Percentiles rank a stretch among this genome's conserved stretches.
Evolutionary conservation across 2,329 filamentous ascomycete species (phyloP).

Genomic region (Aspergillus sp.): DNA sequence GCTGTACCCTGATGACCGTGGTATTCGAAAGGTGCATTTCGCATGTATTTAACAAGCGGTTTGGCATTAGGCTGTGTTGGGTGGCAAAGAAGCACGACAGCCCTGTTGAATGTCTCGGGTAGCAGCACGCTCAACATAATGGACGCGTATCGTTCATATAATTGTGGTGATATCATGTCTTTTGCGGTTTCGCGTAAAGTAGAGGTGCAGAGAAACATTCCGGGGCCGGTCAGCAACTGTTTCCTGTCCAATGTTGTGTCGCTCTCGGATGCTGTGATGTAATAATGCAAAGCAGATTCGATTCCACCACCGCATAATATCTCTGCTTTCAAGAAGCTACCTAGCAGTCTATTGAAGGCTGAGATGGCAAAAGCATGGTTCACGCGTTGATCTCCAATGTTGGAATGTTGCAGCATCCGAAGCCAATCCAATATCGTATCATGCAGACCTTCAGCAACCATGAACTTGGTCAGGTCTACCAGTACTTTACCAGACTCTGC

Average conservation of each 20-base stretch:
- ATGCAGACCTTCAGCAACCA: slow-evolving; percentile 44
- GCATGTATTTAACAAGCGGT: slow-evolving; percentile 37
- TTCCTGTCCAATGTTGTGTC: slow-evolving; percentile 16
- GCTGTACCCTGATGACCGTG: slow-evolving; percentile 25
- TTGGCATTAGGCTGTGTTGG: slow-evolving; percentile 40
- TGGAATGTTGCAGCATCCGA: slow-evolving; percentile 31
- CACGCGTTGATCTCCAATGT: slow-evolving; percentile 32
- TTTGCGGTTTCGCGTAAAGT: slow-evolving; percentile 31
- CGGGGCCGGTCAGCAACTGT: slow-evolving; percentile 30
- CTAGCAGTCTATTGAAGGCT: slow-evolving; percentile 34
- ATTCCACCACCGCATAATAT: slow-evolving; percentile 39
- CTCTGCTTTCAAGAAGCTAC: slow-evolving; percentile 40
- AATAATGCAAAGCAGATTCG: slow-evolving; percentile 36
- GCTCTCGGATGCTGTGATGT: slow-evolving; percentile 24
- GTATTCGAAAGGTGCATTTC: slow-evolving; percentile 25
- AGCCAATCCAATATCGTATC: slow-evolving; percentile 42
- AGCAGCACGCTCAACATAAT: slow-evolving; percentile 29
- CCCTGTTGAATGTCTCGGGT: slow-evolving; percentile 30
- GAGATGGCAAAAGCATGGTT: slow-evolving; percentile 29
- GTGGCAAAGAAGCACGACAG: slow-evolving; percentile 42
- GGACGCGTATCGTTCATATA: slow-evolving; percentile 41
- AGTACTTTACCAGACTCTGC: slow-evolving; percentile 19
- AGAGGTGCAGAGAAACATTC: slow-evolving; percentile 31
- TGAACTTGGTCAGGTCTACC: slow-evolving; percentile 41
- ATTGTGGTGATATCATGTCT: slow-evolving; percentile 28